A percentile compares a stretch with the other conserved stretches of the same genome.
Conservation (phyloP, 1,284 basidiomycete genomes). For the Heterobasidion parviporum region DNA sequence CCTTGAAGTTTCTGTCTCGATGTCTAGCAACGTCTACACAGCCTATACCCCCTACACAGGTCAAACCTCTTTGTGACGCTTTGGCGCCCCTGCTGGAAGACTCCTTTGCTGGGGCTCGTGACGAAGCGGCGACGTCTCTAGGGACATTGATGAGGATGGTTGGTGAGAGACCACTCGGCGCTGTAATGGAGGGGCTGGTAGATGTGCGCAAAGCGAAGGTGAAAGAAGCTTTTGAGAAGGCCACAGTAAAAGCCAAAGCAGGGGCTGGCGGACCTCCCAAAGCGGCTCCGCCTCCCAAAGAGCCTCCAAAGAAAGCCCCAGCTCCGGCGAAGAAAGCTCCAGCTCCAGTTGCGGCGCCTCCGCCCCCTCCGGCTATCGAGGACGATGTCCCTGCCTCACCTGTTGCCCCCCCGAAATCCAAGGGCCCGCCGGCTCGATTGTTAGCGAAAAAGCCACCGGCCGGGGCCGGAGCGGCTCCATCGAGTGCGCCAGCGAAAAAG, state of each 20-base stretch:
- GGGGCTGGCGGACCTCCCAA: conserved; percentile 45
- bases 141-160: conserved; percentile 97
- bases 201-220: conserved; percentile 92
- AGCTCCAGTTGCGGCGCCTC: conserved; percentile 18
- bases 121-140: conserved; percentile 82
- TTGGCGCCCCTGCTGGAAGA: conserved; percentile 81
- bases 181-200: conserved; percentile 80
- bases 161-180: conserved; percentile 88
- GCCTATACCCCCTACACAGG: conserved; percentile 65
- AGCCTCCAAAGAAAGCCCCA: conserved; percentile 18
- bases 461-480: conserved; percentile 23
- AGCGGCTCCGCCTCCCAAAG: conserved; percentile 34
- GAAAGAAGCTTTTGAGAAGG: conserved; percentile 88
- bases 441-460: conserved; percentile 46
- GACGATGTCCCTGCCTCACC: conserved; percentile 25
- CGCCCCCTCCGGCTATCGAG: conserved; percentile 17
- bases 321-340: conserved; percentile 24
- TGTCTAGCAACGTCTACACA: conserved; percentile 66
- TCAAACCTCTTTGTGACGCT: conserved; percentile 81
- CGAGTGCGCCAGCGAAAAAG: conserved; percentile 33
- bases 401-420: conserved; percentile 35
- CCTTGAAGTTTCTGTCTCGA: conserved; percentile 82
- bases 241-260: conserved; percentile 78
- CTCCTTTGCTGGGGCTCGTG: conserved; percentile 84
- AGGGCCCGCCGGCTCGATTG: conserved; percentile 45